Evolutionary conservation across 192 early-diverging fungal species (phyloP), one percentile per base, ranked within the genome.

Genomic region (Coemansia sp.): DNA sequence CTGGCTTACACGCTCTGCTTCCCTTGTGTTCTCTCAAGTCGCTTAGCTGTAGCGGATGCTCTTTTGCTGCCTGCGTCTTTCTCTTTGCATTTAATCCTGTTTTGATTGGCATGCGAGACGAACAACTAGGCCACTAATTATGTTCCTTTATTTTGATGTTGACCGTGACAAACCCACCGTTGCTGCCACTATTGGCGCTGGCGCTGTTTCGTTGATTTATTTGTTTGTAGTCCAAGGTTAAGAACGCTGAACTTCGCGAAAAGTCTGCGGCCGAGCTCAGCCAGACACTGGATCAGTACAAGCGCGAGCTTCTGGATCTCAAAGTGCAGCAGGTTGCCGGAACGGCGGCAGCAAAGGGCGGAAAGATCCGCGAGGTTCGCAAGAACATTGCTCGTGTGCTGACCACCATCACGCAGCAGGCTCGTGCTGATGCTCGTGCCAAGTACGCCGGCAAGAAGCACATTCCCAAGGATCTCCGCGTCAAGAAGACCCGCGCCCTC

Each of bases 401-500:
- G 80, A 99, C 97, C 47, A 95, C 97, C 66, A 95, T 97, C 83
- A 90, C 87, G 88, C 94, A 97, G 78, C 92, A 91, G 78, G 89
- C 93, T 76, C 92, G 95, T 71, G 90, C 89, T 37, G 89, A 94
- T 82, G 89, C 95, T 63, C 93, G 93, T 72, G 79, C 88, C 62
- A 91, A 90, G 88, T 98, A 95, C 89, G 89, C 92, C 77, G 88
- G 89, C 77, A 97, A 95, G 90, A 98, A 97, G 90, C 92, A 93
- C 87, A 73, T 88, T 46, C 97, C 97, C 66, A 85, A 95, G 69
- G 97, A 99, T 85, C 92, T 99, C 85, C 94, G 97, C 77, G 86
- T 85, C 80, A 99, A 99, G 92, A 95, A 95, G 90, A 99, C 96
- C 70, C 94, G 97, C 80, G 97, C 97, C 70, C 91, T 98, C 84